A percentile compares a stretch with the other conserved stretches of the same genome.
These are phyloP conservation scores for Syzygium syzygioides DNA, from an alignment of 441 rosid species.

Conservation along the genomic window DNA sequence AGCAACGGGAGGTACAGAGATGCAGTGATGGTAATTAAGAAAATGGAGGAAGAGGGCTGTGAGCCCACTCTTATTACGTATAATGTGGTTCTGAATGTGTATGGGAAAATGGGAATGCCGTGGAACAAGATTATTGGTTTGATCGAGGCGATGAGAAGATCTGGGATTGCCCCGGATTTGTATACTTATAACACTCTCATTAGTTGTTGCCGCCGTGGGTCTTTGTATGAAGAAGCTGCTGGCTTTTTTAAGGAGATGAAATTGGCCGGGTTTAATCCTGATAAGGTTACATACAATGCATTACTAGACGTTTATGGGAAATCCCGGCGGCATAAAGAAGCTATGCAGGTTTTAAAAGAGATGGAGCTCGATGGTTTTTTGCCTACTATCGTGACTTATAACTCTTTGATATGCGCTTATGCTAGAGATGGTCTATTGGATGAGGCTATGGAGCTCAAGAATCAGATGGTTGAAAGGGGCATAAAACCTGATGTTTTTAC, in stretches of 20 bases:
- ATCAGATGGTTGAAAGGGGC: conserved; percentile 58
- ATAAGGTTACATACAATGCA: conserved; percentile 77
- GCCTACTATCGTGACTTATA: conserved; percentile 70
- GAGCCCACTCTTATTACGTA: conserved; percentile 80
- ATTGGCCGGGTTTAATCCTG: conserved; percentile 60
- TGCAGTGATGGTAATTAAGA: conserved; percentile 58
- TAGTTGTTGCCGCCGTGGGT: conserved; percentile 75
- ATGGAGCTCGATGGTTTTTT: conserved; percentile 68
- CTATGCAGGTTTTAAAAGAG: conserved; percentile 71
- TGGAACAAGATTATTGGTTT: conserved; percentile 71
- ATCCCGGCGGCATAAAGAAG: conserved; percentile 75
- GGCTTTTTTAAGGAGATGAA: conserved; percentile 70
- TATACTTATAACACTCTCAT: conserved; percentile 86
- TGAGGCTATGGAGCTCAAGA: conserved; percentile 76
- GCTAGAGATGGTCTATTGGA: conserved; percentile 67
- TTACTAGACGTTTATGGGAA: conserved; percentile 84
- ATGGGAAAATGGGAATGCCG: conserved; percentile 96
- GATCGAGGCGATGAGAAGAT: conserved; percentile 54
- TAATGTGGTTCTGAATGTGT: conserved; percentile 73
- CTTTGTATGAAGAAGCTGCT: conserved; percentile 76
- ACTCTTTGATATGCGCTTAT: conserved; percentile 82
- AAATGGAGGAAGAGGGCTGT: conserved; percentile 81
- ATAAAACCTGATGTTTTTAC: conserved; percentile 85
- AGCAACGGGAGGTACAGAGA: conserved; percentile 78
- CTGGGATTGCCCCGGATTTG: conserved; percentile 56